Evolutionary conservation across 345 rosid genomes (phyloP).

Genomic region (Citrus sinensis): DVS_A1.0 CM039163.1:3037001-3037500

Average conservation of each 20-base stretch:
- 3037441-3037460: background rate
- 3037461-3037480: too few species aligned
- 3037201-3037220: background rate
- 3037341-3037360: background rate
- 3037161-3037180: background rate
- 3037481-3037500: background rate
- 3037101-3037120: conserved; percentile 66
- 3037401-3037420: background rate
- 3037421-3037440: background rate
- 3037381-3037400: background rate
- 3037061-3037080: conserved; percentile 58
- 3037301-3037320: background rate
- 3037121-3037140: conserved; percentile 69
- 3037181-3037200: background rate
- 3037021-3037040: conserved; percentile 45
- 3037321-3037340: background rate
- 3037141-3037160: conserved; percentile 35
- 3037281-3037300: background rate
- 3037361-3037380: background rate
- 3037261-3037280: background rate
- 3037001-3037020: background rate
- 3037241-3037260: background rate
- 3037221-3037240: background rate
- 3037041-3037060: conserved; percentile 55
- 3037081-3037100: conserved; percentile 68